Percentiles rank a stretch among this genome's conserved stretches.
phyloP scores from a whole-genome alignment of 257 asterid genomes.

The Nicotiana obtusifolia region DNA sequence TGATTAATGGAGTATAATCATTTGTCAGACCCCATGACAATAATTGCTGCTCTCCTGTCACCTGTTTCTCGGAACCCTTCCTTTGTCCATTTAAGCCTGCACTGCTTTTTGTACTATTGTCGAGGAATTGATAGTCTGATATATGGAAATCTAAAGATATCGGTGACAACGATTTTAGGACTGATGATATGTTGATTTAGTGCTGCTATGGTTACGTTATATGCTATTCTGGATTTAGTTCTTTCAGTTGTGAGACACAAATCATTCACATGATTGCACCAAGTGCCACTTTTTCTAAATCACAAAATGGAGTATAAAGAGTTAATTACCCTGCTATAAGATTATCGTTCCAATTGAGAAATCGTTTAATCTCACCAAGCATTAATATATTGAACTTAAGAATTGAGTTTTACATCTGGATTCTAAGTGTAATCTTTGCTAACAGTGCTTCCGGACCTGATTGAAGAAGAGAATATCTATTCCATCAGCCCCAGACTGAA shows the following conservation, averaged over 20 bases:
- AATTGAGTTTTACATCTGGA: not conserved
- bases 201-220: not conserved
- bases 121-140: not conserved
- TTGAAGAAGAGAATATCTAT: conserved; percentile 37
- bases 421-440: conserved; percentile 17
- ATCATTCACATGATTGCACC: not conserved
- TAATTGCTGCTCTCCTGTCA: not conserved
- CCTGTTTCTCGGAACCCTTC: not conserved
- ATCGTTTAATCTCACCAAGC: not conserved
- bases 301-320: not conserved
- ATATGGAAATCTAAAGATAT: not conserved
- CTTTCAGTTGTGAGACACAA: not conserved
- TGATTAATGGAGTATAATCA: not conserved
- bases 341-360: not conserved
- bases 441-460: conserved; percentile 39
- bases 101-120: not conserved
- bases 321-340: not conserved
- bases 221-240: not conserved
- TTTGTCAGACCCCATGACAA: not conserved
- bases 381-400: not conserved
- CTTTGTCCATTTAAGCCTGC: not conserved
- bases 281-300: not conserved
- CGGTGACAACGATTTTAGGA: not conserved
- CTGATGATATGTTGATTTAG: not conserved
- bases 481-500: conserved; percentile 56